Percentiles rank a stretch among this genome's conserved stretches.
Conservation (phyloP, 2,329 filamentous ascomycete species). For the Thielaviopsis musarum region DNA sequence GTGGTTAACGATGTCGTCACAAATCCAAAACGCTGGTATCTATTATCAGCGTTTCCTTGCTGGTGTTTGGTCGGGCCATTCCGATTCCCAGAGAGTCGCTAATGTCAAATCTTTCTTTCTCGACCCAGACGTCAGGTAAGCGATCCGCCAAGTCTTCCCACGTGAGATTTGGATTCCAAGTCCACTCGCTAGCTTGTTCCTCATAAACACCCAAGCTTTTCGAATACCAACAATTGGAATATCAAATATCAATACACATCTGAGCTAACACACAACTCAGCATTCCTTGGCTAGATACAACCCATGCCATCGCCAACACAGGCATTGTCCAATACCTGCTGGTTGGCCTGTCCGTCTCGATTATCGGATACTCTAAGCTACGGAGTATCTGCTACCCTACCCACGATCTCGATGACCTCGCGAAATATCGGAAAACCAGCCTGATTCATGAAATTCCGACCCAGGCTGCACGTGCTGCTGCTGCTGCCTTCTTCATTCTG, state of each 20-base stretch:
- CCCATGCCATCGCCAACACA: neutral
- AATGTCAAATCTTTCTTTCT: neutral
- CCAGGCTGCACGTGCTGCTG: conserved; percentile 24
- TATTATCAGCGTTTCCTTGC: conserved; percentile 5
- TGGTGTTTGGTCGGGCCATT: conserved; percentile 1
- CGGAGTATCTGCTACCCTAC: neutral
- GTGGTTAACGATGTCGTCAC: neutral
- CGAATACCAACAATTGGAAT: too few relatives aligned
- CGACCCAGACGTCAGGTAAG: neutral
- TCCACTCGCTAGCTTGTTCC: too few relatives aligned
- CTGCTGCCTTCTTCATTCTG: conserved; percentile 24
- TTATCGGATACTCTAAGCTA: conserved; percentile 1
- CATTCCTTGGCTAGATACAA: conserved; percentile 8
- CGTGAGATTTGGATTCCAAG: neutral
- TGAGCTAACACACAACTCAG: neutral
- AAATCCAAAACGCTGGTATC: neutral
- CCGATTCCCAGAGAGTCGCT: neutral
- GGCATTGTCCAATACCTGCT: conserved; percentile 4
- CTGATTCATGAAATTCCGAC: conserved; percentile 24
- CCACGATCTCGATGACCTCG: conserved; percentile 1
- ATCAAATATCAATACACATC: too few relatives aligned
- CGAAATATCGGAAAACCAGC: conserved; percentile 9
- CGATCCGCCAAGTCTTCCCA: neutral
- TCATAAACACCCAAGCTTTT: too few relatives aligned
- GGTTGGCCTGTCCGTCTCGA: conserved; percentile 1